Evolutionary conservation across 208 protist species (phyloP), one percentile per base, ranked within the genome.

Genomic region (Spongospora subterranea): DNA sequence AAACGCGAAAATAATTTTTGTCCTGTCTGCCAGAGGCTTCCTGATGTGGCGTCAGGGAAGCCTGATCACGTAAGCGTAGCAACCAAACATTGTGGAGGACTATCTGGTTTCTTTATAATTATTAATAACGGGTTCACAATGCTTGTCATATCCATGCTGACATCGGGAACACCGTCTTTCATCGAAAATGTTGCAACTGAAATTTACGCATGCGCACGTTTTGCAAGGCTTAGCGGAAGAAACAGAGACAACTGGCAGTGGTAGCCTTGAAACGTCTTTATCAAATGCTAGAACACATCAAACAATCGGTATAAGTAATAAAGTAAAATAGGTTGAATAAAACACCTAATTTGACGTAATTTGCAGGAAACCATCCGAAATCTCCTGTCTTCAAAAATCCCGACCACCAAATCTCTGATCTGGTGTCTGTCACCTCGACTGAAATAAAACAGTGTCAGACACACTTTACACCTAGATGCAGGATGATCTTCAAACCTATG

Each of bases 121-220:
- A 29, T 65, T 29, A 65, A 17, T 29, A 65, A 65, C 29, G 54
- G 54, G 20, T 29, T 65, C 54, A 29, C 29, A 32, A 43, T 82
- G 71, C 71, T 82, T 82, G 71, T 6, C 40, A 6, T 20, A 43
- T n/a, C 17, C 17, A 43, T 82, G 71, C 71, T 82, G 71, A 43
- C 71, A 82, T 43, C 40, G n/a, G 17, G n/a, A 6, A 43, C 71
- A 82, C 6, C 71, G 71, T 6, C 40, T 82, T n/a, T 6, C 6
- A 43, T 82, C 71, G 71, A 82, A 82, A n/a, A 82, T n/a, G 71
- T 82, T 82, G 71, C 35, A 20, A 6, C 6, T 13, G 71, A 82
- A 82, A 6, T 6, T 35, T 13, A n/a, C 13, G 71, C 71, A 82
- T 82, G 71, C 6, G 40, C 71, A 82, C 17, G 35, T 20, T 82